Evolutionary conservation across 305 asterid genomes (phyloP), one percentile per base, ranked within the genome.

Genomic region (Solanum aculeatissimum): DNA sequence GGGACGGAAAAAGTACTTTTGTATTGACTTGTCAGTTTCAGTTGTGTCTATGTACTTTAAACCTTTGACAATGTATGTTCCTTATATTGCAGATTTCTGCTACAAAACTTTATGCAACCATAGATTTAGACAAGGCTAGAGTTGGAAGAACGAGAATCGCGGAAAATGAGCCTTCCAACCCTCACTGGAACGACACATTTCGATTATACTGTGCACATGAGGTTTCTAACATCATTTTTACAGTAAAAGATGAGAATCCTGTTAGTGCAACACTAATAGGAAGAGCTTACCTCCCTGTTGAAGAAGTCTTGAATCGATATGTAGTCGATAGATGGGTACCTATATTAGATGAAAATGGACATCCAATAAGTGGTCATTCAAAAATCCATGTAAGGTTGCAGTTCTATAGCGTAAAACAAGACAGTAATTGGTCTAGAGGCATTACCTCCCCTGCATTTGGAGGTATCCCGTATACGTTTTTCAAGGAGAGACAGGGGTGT

Each of bases 201-300:
- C 89, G 86, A 74, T 88, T 96, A 1, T 96, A 92, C 81, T 93
- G 98, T 65, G 98, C 98, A 10, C 98, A 94, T 69, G 81, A 65
- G 9, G 89, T 93, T 54, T 91, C 95, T 42, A 81, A 91, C 84
- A 86, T 96, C 38, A 84, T 96, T 23, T 96, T 96, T 90, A 90
- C 97, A 0, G 86, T 96, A 78, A 96, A 96, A 85, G 89, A 89
- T 51, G 89, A 57, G 10, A 86, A 94, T 62, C 92, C 93, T 1
- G 55, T 96, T 2, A 98, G 98, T 19, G 97, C 99, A 49, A 92
- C 92, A 8, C 80, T 96, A 21, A 92, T 96, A 8, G 99, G 98
- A 13, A 85, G 99, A 70, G 98, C 98, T 21, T 89, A 90, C 83
- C 83, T 94, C 6, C 90, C 94, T 1, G 99, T 90, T 25, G 90